Evolutionary conservation across 2,329 filamentous ascomycete species (phyloP), one percentile per base, ranked within the genome.

Genomic region (Sporothrix euskadiensis): DNA sequence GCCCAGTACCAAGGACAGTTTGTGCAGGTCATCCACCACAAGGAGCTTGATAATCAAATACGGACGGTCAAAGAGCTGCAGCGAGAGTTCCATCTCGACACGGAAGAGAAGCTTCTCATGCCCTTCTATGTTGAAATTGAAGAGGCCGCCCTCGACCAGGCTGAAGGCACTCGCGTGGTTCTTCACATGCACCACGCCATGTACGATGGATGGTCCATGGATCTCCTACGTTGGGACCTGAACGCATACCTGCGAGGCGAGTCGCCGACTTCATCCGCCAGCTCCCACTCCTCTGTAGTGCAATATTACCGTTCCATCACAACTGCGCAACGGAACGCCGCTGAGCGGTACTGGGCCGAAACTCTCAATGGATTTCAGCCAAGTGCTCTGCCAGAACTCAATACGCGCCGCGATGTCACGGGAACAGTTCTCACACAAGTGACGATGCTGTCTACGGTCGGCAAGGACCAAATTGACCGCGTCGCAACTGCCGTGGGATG

Each of bases 201-300:
- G 0, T 98, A 97, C 78, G 94, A 98, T 80, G 94, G 94, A n/a
- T 98, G 94, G 94, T 94, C 94, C 0, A 87, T 94, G 78, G 92
- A 97, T 70, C 83, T 95, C 41, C 81, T 97, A 0, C 77, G 93
- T 16, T 83, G 86, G 35, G 93, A 97, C 79, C 82, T 97, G 4
- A 84, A 87, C 4, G 78, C 78, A 0, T 76, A 91, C 1, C 78
- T 92, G 0, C 69, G 70, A 39, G 78, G 79, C 9, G 71, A 75
- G n/a, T 26, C 1, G 16, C 69, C 4, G 75, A 82, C 1, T 52
- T 76, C 0, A 57, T 77, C 0, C 84, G 90, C 2, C 39, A 88
- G 89, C 0, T 85, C 89, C 35, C 97, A 93, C 77, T 82, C 84
- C 0, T 78, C 86, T 0, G 81, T 97, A n/a, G 83, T 88, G 0